phyloP scores from a whole-genome alignment of 306 rosid species.

The Vachellia collinsii region DNA sequence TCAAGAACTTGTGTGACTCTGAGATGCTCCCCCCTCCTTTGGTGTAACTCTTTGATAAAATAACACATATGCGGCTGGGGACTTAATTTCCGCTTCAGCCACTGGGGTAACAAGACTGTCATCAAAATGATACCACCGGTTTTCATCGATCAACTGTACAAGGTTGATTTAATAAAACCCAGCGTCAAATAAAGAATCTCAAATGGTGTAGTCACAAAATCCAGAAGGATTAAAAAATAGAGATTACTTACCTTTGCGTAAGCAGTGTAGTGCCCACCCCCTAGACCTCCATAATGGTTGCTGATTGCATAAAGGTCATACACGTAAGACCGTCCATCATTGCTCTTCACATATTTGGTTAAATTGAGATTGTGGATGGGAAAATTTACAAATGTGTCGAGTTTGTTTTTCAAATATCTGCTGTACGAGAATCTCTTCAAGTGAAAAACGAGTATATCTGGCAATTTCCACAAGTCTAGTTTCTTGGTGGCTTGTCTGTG shows the following conservation, averaged over 20 bases:
- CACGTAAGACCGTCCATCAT: constrained; percentile 67
- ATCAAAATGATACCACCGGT: constrained; percentile 95
- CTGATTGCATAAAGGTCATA: constrained; percentile 92
- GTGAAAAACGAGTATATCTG: constrained; percentile 95
- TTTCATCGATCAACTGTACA: constrained; percentile 86
- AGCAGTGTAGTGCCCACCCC: constrained; percentile 98
- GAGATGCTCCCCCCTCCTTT: constrained; percentile 52
- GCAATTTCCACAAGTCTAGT: constrained; percentile 97
- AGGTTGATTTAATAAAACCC: constrained; percentile 23
- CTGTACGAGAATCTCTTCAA: constrained; percentile 94
- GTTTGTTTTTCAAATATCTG: constrained; percentile 93
- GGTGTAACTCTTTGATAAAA: constrained; percentile 78
- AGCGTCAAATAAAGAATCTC: constrained; percentile 22
- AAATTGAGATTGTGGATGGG: constrained; percentile 93
- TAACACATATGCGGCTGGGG: constrained; percentile 88
- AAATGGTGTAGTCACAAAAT: constrained; percentile 12
- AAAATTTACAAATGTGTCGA: constrained; percentile 90
- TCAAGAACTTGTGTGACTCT: constrained; percentile 45
- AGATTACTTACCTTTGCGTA: constrained; percentile 83
- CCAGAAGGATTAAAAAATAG: constrained; percentile 15
- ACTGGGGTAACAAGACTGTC: constrained; percentile 81
- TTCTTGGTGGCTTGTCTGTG: constrained; percentile 98
- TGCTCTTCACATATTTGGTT: constrained; percentile 82
- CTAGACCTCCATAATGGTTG: constrained; percentile 98
- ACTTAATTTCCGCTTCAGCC: constrained; percentile 74